These are phyloP conservation scores for Wallacemonas sp. DNA, from an alignment of 208 protist genomes.

Conservation along the genomic window DNA sequence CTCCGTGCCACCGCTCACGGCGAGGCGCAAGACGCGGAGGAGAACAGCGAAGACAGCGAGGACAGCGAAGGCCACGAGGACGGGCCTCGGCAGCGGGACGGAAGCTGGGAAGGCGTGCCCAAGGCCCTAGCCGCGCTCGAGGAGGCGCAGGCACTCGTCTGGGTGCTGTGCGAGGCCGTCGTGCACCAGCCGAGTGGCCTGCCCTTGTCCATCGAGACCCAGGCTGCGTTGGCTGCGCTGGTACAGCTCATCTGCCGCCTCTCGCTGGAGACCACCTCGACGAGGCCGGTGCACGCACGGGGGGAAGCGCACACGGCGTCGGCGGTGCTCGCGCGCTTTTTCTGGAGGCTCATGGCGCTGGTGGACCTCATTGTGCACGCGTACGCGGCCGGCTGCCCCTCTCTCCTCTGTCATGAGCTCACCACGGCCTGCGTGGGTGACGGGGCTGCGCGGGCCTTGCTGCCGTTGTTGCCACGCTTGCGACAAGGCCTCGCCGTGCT, in stretches of 20 bases:
- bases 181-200: neutral
- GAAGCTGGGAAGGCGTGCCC: neutral
- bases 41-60: too few species aligned
- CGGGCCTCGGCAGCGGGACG: neutral
- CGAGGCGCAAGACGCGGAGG: too few species aligned
- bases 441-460: neutral
- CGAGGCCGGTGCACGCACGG: neutral
- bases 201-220: conserved; percentile 2
- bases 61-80: too few species aligned
- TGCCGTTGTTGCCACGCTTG: neutral
- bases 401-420: conserved; percentile 20
- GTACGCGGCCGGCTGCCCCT: conserved; percentile 29
- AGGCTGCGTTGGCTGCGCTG: neutral
- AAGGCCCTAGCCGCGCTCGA: neutral
- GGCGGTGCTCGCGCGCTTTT: neutral
- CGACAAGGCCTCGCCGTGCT: too few species aligned
- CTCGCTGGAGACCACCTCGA: neutral
- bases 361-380: conserved; percentile 37
- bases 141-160: neutral
- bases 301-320: neutral
- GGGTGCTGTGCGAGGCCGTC: conserved; percentile 13
- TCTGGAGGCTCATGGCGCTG: conserved; percentile 2
- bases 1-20: neutral
- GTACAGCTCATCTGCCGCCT: neutral
- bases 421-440: neutral